These are phyloP conservation scores for Cudoniella acicularis DNA, from an alignment of 495 filamentous ascomycete species.

Conservation along the genomic window DNA sequence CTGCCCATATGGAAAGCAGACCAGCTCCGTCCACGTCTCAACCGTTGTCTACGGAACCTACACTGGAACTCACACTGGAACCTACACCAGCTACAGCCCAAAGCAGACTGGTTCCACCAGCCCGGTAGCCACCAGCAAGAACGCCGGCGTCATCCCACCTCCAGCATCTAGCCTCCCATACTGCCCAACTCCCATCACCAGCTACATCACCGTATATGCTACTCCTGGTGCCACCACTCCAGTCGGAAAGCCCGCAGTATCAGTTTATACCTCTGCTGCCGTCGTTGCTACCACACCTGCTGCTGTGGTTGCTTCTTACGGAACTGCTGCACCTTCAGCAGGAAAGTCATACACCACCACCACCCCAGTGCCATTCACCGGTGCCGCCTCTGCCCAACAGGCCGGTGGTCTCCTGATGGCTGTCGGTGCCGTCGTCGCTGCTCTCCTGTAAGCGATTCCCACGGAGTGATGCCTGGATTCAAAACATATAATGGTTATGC, in stretches of 20 bases:
- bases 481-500: too few species aligned
- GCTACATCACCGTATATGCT: slow-evolving; percentile 18
- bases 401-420: slow-evolving; percentile 34
- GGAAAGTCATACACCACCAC: slow-evolving; percentile 9
- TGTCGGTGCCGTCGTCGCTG: slow-evolving; percentile 25
- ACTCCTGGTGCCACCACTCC: slow-evolving; percentile 15
- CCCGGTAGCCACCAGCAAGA: slow-evolving; percentile 13
- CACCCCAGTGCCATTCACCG: slow-evolving; percentile 26
- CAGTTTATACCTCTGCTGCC: too few species aligned
- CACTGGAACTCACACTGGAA: too few species aligned
- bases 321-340: background rate
- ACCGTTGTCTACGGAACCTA: slow-evolving; percentile 16
- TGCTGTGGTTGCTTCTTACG: background rate
- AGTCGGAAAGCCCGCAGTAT: too few species aligned
- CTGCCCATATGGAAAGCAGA: slow-evolving; percentile 45
- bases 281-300: slow-evolving; percentile 1
- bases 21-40: slow-evolving; percentile 18
- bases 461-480: too few species aligned
- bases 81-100: too few species aligned
- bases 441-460: slow-evolving; percentile 5
- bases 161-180: slow-evolving; percentile 8
- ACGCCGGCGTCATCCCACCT: slow-evolving; percentile 10
- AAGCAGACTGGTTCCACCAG: too few species aligned
- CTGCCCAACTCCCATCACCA: slow-evolving; percentile 15
- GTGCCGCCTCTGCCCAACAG: slow-evolving; percentile 27